Conservation (phyloP, 2,329 filamentous ascomycete genomes). For the Cadophora gregata region DNA sequence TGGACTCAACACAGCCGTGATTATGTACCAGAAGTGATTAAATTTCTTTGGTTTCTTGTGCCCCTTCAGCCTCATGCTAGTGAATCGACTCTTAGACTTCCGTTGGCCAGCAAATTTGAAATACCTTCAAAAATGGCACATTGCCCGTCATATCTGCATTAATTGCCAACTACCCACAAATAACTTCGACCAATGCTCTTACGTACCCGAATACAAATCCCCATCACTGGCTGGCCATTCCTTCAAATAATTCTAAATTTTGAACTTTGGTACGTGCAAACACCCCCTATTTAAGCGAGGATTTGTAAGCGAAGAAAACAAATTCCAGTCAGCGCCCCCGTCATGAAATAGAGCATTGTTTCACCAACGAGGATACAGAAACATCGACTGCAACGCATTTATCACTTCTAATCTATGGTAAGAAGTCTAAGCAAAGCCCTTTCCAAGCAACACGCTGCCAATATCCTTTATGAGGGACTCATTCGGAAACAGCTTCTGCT, state of each 20-base stretch:
- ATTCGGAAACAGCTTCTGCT: constrained; percentile 60
- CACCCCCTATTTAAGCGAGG: neutral
- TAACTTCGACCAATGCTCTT: neutral
- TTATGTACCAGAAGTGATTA: too few relatives aligned
- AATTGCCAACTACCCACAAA: neutral
- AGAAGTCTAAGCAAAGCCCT: constrained; percentile 35
- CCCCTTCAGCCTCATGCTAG: neutral
- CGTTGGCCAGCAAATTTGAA: neutral
- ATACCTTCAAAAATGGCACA: neutral
- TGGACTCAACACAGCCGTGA: too few relatives aligned
- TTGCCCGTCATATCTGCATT: too few relatives aligned
- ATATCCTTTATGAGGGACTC: constrained; percentile 63
- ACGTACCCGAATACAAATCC: neutral
- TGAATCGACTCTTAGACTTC: neutral
- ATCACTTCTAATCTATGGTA: constrained; percentile 8
- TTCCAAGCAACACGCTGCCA: constrained; percentile 51
- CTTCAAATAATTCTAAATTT: neutral
- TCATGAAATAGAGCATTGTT: neutral
- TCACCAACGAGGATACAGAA: neutral
- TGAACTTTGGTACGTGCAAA: neutral
- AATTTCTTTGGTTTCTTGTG: too few relatives aligned
- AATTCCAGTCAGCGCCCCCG: neutral
- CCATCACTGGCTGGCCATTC: neutral
- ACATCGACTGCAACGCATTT: neutral
- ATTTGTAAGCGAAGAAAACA: constrained; percentile 11